These are phyloP conservation scores for Trichoderma hamatum DNA, from an alignment of 2,329 filamentous ascomycete species.

Conservation along the genomic window DNA sequence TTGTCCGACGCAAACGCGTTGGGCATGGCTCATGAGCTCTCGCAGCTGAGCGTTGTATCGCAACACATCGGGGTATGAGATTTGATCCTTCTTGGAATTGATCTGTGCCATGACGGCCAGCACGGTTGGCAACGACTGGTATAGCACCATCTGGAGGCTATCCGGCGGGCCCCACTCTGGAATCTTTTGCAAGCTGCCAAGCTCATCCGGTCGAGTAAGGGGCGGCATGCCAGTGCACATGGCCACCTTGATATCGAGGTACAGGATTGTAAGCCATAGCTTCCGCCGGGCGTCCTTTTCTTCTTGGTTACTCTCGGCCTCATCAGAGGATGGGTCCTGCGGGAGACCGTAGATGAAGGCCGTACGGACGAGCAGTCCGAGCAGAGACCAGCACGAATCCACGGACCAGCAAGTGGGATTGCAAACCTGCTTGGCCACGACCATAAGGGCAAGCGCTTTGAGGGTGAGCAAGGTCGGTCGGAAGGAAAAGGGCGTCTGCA, in stretches of 20 bases:
- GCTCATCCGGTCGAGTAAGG: constrained; percentile 39
- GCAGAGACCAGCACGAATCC: constrained; percentile 42
- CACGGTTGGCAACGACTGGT: constrained; percentile 39
- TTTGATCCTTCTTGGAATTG: constrained; percentile 39
- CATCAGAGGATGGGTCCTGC: constrained; percentile 36
- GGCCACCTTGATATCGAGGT: constrained; percentile 43
- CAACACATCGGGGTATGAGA: constrained; percentile 41
- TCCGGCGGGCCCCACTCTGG: constrained; percentile 36
- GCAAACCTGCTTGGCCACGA: constrained; percentile 43
- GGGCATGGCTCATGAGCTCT: constrained; percentile 39
- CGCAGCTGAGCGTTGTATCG: constrained; percentile 40
- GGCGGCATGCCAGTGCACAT: constrained; percentile 43
- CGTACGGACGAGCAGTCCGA: constrained; percentile 41
- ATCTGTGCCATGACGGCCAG: constrained; percentile 39
- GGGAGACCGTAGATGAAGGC: constrained; percentile 43
- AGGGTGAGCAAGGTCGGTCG: constrained; percentile 41
- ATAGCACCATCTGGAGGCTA: constrained; percentile 40
- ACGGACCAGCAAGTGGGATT: constrained; percentile 44
- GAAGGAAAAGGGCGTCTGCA: constrained; percentile 45
- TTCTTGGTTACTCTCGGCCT: constrained; percentile 32
- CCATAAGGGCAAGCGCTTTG: constrained; percentile 39
- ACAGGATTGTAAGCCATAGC: constrained; percentile 43
- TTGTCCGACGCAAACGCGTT: constrained; percentile 35
- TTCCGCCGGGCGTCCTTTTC: constrained; percentile 38
- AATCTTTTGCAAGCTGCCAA: constrained; percentile 34